Evolutionary conservation across 2,329 filamentous ascomycete genomes (phyloP).

Genomic region (Pseudogymnoascus sp.): DNA sequence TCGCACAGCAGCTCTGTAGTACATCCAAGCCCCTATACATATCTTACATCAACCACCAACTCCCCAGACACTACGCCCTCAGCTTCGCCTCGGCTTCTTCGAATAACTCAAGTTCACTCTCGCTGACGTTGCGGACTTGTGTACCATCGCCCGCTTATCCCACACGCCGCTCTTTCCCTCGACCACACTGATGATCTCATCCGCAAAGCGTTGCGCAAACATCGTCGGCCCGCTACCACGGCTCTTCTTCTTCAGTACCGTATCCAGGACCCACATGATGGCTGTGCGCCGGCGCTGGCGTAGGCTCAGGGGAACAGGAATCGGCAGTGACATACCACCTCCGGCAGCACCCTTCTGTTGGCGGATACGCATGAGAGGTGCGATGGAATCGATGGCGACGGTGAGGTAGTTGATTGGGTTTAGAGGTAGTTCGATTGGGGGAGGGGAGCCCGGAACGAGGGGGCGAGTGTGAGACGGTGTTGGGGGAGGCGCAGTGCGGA

Average conservation of each 20-base stretch:
- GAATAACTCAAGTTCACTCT: conserved; percentile 61
- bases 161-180: conserved; percentile 80
- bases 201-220: conserved; percentile 71
- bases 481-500: conserved; percentile 78
- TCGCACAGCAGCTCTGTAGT: background rate
- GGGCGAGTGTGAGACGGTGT: conserved; percentile 63
- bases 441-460: conserved; percentile 69
- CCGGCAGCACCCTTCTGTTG: conserved; percentile 71
- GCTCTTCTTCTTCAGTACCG: conserved; percentile 71
- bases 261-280: conserved; percentile 81
- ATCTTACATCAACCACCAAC: background rate
- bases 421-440: conserved; percentile 71
- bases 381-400: conserved; percentile 85
- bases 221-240: conserved; percentile 63
- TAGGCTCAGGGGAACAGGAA: conserved; percentile 69
- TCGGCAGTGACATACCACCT: conserved; percentile 75
- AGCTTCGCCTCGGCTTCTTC: conserved; percentile 18
- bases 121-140: conserved; percentile 72
- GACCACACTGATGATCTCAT: conserved; percentile 79
- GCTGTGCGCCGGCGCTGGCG: conserved; percentile 72
- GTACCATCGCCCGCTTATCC: conserved; percentile 70
- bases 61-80: background rate
- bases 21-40: background rate
- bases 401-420: conserved; percentile 87
- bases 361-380: conserved; percentile 76